These are phyloP conservation scores for Albatrellus sp. DNA, from an alignment of 1,284 basidiomycete species.

Conservation along the genomic window DNA sequence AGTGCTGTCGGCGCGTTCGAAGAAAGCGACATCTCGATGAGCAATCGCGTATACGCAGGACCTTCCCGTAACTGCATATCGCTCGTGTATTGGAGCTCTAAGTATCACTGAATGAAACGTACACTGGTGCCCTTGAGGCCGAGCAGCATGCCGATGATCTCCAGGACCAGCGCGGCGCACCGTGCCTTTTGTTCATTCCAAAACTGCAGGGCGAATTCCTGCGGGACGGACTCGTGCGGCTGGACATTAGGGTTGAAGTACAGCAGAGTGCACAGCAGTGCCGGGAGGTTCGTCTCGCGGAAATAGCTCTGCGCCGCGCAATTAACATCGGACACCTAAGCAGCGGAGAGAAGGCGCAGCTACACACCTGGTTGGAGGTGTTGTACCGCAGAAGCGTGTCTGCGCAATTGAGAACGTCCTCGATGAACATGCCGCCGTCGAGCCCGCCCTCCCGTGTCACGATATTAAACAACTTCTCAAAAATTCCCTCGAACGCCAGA, in stretches of 20 bases:
- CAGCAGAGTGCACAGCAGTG: conserved; percentile 71
- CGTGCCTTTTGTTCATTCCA: conserved; percentile 88
- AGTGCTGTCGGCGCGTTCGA: conserved; percentile 83
- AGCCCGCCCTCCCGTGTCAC: conserved; percentile 82
- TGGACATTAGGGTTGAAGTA: conserved; percentile 89
- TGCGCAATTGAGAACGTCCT: conserved; percentile 78
- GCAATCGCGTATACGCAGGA: conserved; percentile 66
- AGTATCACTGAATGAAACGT: conserved; percentile 16
- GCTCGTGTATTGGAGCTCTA: not conserved
- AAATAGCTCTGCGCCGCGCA: conserved; percentile 74
- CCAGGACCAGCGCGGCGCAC: conserved; percentile 70
- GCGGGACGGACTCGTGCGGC: conserved; percentile 61
- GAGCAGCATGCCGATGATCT: conserved; percentile 68
- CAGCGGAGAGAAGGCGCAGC: not conserved
- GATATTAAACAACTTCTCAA: conserved; percentile 91
- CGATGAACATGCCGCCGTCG: conserved; percentile 82
- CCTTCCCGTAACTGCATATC: conserved; percentile 39
- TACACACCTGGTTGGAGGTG: conserved; percentile 78
- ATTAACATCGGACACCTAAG: conserved; percentile 2
- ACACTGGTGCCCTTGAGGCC: conserved; percentile 63
- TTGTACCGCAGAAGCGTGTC: conserved; percentile 86
- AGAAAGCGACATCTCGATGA: conserved; percentile 80
- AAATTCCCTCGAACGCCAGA: conserved; percentile 92
- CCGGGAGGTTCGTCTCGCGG: conserved; percentile 81
- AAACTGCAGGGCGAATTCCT: conserved; percentile 91